Base-by-base conservation (phyloP, 768 basidiomycete species). In the Naganishia vaughanmartiniae region DNA sequence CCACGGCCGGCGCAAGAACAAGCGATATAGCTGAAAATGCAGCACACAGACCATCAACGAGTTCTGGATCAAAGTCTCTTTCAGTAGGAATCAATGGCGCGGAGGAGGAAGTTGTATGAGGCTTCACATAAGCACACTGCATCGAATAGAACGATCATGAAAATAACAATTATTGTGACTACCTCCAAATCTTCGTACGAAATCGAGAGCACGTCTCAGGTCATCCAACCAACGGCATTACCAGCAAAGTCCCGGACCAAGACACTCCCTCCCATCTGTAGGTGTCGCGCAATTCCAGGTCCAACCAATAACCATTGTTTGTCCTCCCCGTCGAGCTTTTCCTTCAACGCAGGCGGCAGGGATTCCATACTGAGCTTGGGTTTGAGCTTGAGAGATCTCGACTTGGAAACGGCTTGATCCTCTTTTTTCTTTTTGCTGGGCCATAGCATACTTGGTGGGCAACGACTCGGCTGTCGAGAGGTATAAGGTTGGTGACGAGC, bases 1-100 rank as follows among this genome's bases (percentile, higher is more conserved):
- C 74, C 28, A 73, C 77, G 70, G 74, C 70, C n/a, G 79, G 77
- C 11, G 69, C 76, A 12, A 73, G 74, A 45, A 76, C 76, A 31
- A 72, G 76, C 56, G 66, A 69, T n/a, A 30, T 28, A 7, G 63
- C 74, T 42, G 72, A 76, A 36, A 77, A 76, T n/a, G 77, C 78
- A 65, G 76, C 77, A 58, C 60, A 48, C 4, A 46, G 60, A 36
- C 60, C 36, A 15, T 45, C 24, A 34, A 36, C 60, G 0, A 19
- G 34, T 58, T 58, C 34, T 26, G 57, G n/a, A 10, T 10, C 7
- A 1, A 39, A 24, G 34, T 58, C 57, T 58, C 14, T 24, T 39
- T 28, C 24, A 42, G 17, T 15, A 42, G 42, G 42, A 63, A n/a
- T 28, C 15, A 36, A 45, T 63, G 33, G 30, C 5, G 12, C 34